Conservation (phyloP, 2,329 filamentous ascomycete species). For the Alternaria novae-zelandiae region DNA sequence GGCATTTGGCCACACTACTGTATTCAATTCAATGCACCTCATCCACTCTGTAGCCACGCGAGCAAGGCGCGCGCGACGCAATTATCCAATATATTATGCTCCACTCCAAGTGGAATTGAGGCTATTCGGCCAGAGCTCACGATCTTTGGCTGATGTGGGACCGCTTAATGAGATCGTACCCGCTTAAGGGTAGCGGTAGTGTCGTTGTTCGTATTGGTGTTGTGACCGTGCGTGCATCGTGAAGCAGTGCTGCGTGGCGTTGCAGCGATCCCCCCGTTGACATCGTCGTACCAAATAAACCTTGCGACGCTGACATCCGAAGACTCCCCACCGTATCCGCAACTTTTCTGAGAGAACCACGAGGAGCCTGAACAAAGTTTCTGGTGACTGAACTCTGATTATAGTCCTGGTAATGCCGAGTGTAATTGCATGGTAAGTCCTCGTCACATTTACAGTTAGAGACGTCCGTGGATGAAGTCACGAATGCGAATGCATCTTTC, state of each 20-base stretch:
- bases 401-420: neutral
- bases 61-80: constrained; percentile 11
- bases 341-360: neutral
- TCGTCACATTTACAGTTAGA: neutral
- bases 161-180: neutral
- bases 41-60: constrained; percentile 1
- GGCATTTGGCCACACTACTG: constrained; percentile 9
- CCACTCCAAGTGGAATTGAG: constrained; percentile 1
- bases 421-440: neutral
- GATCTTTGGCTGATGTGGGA: constrained; percentile 1
- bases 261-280: neutral
- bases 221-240: neutral
- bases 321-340: neutral
- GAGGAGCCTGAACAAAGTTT: neutral
- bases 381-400: neutral
- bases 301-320: neutral
- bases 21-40: neutral
- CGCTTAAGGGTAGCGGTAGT: neutral
- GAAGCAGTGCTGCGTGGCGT: neutral
- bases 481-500: neutral
- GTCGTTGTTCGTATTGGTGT: neutral
- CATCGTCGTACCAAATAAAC: neutral
- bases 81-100: constrained; percentile 9
- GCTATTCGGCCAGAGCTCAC: constrained; percentile 1
- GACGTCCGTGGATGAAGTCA: neutral